These are phyloP conservation scores for Kwoniella dejecticola DNA, from an alignment of 768 basidiomycete species.

Conservation along the genomic window DNA sequence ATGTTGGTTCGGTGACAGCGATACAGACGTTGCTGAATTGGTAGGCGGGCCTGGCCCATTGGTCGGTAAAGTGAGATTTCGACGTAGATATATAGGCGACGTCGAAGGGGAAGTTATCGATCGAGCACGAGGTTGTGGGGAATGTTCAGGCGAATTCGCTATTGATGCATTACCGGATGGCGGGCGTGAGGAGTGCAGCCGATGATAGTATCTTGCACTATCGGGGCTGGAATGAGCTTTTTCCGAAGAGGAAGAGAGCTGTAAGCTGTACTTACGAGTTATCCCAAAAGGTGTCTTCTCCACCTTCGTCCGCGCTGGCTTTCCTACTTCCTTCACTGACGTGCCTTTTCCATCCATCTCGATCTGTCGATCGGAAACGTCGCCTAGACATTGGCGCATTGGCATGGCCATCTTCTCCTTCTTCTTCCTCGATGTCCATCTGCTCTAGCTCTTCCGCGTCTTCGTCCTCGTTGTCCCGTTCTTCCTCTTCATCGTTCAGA, in stretches of 20 bases:
- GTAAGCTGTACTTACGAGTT: constrained; percentile 43
- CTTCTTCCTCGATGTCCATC: constrained; percentile 4
- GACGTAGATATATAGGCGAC: constrained; percentile 38
- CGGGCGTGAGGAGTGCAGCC: constrained; percentile 39
- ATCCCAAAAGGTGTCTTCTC: constrained; percentile 36
- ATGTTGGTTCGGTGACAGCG: constrained; percentile 47
- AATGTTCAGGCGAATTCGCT: constrained; percentile 35
- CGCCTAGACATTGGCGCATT: constrained; percentile 9
- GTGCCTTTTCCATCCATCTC: constrained; percentile 30
- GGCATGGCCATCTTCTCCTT: too few relatives aligned
- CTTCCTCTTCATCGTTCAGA: constrained; percentile 20
- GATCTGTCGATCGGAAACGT: constrained; percentile 11
- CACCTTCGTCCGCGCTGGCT: constrained; percentile 22
- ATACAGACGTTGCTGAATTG: constrained; percentile 25
- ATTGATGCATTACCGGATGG: constrained; percentile 40
- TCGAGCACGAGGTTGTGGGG: constrained; percentile 15
- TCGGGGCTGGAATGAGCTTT: neutral
- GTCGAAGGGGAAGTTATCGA: constrained; percentile 18
- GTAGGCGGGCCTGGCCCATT: constrained; percentile 30
- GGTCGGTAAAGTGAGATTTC: constrained; percentile 29
- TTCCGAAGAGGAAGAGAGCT: neutral
- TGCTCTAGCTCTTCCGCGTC: constrained; percentile 11
- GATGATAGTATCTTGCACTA: constrained; percentile 54
- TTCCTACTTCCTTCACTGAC: constrained; percentile 34
- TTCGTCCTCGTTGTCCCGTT: constrained; percentile 12